A percentile compares a stretch with the other conserved stretches of the same genome.
Evolutionary conservation across 257 asterid species (phyloP).

Genomic region (Verbena officinalis): DNA sequence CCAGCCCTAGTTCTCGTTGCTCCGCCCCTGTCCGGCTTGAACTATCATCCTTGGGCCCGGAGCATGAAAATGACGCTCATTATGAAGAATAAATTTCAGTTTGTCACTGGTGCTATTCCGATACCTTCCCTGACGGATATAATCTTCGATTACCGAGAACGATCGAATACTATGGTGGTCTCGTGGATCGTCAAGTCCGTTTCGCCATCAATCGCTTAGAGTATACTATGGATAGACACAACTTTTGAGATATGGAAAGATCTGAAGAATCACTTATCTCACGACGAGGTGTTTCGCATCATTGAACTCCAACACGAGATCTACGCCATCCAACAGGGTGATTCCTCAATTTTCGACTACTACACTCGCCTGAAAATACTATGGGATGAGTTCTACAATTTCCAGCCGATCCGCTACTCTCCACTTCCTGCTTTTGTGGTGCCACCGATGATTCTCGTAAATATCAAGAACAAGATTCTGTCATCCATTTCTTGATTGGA

Average conservation of each 20-base stretch:
- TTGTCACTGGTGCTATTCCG: neutral
- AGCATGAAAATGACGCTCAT: neutral
- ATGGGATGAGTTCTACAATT: neutral
- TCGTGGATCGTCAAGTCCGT: neutral
- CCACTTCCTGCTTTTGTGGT: neutral
- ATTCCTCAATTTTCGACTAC: neutral
- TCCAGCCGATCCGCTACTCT: neutral
- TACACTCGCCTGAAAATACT: neutral
- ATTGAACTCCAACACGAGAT: neutral
- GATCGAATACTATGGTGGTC: neutral
- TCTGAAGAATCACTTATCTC: neutral
- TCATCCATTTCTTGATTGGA: neutral
- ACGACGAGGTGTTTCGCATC: neutral
- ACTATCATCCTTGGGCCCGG: no score
- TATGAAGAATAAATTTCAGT: neutral
- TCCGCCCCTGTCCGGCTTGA: neutral
- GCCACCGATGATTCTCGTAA: neutral
- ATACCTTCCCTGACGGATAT: neutral
- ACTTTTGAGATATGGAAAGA: neutral
- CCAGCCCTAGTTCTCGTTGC: neutral
- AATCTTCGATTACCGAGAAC: neutral
- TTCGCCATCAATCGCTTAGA: neutral
- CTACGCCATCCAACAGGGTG: neutral
- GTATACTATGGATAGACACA: neutral
- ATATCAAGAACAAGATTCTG: neutral